Evolutionary conservation across 176 grass and related monocot species (phyloP), one percentile per base, ranked within the genome.

Genomic region (sorghum (Sorghum bicolor)): DNA sequence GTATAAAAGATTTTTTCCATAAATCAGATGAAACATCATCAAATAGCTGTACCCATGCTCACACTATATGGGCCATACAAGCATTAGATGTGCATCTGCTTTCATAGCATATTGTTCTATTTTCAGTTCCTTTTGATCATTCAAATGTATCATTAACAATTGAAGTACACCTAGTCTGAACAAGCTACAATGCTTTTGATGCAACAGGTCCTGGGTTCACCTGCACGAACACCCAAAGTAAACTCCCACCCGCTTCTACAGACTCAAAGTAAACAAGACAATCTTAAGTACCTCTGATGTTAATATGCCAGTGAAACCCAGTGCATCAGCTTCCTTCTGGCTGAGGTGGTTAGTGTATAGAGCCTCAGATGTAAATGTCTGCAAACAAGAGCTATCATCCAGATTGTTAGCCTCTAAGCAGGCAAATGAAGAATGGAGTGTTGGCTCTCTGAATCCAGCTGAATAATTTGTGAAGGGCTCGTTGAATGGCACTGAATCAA

Each of bases 401-500:
- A 78, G 38, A 58, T 76, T 63, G 47, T 41, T 80, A 64, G 85
- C 64, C 84, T 87, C 71, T 64, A 79, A 40, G 65, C 50, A 82
- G 20, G 85, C 73, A 87, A 82, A 84, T 71, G 88, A 90, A 70
- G 91, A 81, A 65, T 89, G 67, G 70, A 93, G 63, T 15, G 72
- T 61, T 82, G 85, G 87, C 14, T 84, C 65, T 66, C 65, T 79
- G 64, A 85, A 87, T 63, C 77, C 67, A 70, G 52, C 83, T 82
- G 85, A 40, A 71, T 72, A 67, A 70, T 83, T 55, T 67, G 60
- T 58, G 26, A 62, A 80, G 74, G 80, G 8, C 74, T 91, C 87
- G 19, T 91, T 87, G 82, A 80, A 93, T 72, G 86, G 71, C 62
- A 86, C 33, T 73, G 88, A 86, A 69, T 93, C 94, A 93, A 87